Conservation (phyloP, 345 rosid species). For the Limnanthes douglasii region DNA sequence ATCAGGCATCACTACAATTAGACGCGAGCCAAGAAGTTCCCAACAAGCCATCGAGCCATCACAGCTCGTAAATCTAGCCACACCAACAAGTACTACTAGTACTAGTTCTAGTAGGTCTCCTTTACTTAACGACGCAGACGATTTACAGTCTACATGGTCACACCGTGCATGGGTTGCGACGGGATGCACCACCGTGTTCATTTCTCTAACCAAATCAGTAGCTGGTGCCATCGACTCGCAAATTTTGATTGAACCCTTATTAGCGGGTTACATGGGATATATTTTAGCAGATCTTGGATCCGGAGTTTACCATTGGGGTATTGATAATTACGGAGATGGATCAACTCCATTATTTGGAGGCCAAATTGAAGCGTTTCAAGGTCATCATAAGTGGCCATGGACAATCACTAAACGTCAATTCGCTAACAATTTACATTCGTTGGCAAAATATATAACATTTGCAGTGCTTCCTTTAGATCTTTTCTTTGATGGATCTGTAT, state of each 20-base stretch:
- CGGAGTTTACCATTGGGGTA: conserved; percentile 92
- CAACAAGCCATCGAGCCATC: conserved; percentile 13
- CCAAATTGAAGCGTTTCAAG: conserved; percentile 84
- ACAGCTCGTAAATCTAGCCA: conserved; percentile 6
- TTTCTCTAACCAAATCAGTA: conserved; percentile 42
- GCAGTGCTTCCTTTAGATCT: conserved; percentile 48
- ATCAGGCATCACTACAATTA: conserved; percentile 28
- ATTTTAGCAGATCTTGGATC: conserved; percentile 72
- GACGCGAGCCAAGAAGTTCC: conserved; percentile 14
- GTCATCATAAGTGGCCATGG: conserved; percentile 94
- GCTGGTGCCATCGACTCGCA: conserved; percentile 30
- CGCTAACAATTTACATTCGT: conserved; percentile 74
- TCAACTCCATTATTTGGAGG: conserved; percentile 55
- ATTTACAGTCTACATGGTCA: conserved; percentile 56
- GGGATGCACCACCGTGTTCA: conserved; percentile 45
- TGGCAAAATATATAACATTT: conserved; percentile 44
- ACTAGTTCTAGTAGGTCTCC: conserved; percentile 10
- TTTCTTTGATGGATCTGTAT: conserved; percentile 23
- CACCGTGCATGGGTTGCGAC: conserved; percentile 64
- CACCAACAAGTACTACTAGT: not conserved
- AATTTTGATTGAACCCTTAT: conserved; percentile 36
- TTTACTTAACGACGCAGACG: conserved; percentile 25
- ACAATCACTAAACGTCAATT: conserved; percentile 66
- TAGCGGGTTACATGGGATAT: conserved; percentile 60
- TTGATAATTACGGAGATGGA: conserved; percentile 71